Evolutionary conservation across 805 yeast species (phyloP).

Genomic region (Candida hungchunana): DNA sequence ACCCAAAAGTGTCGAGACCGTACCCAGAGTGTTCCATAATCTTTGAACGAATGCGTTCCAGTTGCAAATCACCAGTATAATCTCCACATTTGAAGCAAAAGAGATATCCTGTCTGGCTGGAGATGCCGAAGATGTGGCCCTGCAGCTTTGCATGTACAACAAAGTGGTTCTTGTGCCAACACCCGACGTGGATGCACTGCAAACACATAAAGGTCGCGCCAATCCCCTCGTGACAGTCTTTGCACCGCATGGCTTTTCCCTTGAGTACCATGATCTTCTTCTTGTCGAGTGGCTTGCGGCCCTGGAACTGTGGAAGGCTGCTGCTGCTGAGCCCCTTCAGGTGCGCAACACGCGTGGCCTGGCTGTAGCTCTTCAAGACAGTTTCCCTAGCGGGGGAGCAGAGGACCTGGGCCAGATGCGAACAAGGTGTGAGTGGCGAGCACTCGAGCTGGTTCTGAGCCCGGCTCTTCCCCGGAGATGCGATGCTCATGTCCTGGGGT

Average conservation of each 20-base stretch:
- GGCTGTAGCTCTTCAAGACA: no score
- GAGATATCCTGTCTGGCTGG: constrained; percentile 60
- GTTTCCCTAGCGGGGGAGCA: no score
- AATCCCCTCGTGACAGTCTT: constrained; percentile 41
- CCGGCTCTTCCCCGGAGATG: no score
- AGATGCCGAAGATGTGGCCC: constrained; percentile 59
- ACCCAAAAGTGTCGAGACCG: no score
- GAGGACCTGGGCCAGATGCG: no score
- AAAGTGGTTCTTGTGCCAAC: constrained; percentile 49
- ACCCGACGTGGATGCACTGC: constrained; percentile 76
- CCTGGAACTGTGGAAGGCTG: no score
- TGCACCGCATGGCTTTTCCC: constrained; percentile 44
- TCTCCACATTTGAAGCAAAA: constrained; percentile 79
- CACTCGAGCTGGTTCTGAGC: no score
- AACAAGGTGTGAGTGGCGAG: no score
- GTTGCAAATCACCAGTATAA: constrained; percentile 56
- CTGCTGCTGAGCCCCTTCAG: no score
- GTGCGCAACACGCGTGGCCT: no score
- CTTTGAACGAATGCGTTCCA: constrained; percentile 45
- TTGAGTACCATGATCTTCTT: constrained; percentile 38
- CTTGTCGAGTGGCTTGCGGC: constrained; percentile 30
- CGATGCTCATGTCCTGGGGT: no score
- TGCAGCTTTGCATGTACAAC: constrained; percentile 40
- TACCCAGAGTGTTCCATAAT: neutral
- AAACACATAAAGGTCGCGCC: constrained; percentile 55